Evolutionary conservation across 805 yeast genomes (phyloP), one percentile per base, ranked within the genome.

Genomic region (Candida corydali): DNA sequence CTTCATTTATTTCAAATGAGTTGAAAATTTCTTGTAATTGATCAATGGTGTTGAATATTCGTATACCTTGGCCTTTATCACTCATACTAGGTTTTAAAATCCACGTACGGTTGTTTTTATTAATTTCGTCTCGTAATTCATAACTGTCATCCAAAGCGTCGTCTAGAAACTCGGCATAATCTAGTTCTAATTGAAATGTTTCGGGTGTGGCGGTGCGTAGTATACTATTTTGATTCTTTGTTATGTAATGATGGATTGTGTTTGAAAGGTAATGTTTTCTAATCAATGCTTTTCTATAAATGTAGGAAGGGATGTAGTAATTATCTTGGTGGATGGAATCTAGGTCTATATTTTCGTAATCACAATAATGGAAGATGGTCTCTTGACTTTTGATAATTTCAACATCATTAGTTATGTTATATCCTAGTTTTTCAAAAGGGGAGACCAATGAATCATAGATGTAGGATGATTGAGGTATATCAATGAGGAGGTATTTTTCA

Each of bases 21-120:
- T 93, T 85, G 57, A 93, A 91, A 3, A 91, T 80, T 3, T 60
- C 72, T 57, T 89, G 96, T 34, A 93, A 65, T 50, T 88, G 93
- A 7, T 80, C 86, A 24, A 86, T 69, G 0, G 88, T 80, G 37
- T 70, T 71, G 63, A 93, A 93, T 0, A 93, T 60, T 26, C 96
- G 65, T 34, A 93, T 91, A 0, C 98, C 98, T 55, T 93, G 96
- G 8, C 96, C 98, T 54, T 91, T 82, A 54, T 93, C 98, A 51
- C 95, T 84, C 96, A 93, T 88, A 45, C 95, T 80, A 11, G 98
- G 98, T 55, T 93, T 93, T 55, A 93, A 69, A 26, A 93, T 93
- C 89, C 94, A 91, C 32, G 82, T 75, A 45, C 74, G 77, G 12
- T 66, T 70, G 10, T 75, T 76, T 8, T 59, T 55, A 41, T 80